Conservation (phyloP, 805 yeast species). For the Scheffersomyces lignosus region DNA sequence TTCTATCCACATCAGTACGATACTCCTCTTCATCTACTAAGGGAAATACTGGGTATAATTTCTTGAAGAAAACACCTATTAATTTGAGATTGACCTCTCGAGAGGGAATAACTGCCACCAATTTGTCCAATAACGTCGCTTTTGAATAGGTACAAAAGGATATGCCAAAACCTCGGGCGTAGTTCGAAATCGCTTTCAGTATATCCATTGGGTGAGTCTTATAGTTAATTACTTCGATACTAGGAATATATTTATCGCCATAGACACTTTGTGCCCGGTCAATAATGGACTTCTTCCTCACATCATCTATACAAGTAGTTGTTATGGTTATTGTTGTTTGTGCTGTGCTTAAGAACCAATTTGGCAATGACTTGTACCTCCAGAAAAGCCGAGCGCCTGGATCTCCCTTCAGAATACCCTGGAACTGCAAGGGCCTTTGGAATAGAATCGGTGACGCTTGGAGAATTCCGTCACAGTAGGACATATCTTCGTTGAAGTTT, state of each 20-base stretch:
- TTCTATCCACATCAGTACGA: constrained; percentile 11
- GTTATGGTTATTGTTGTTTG: not conserved
- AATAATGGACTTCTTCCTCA: not conserved
- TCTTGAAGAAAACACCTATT: constrained; percentile 15
- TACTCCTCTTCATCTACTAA: constrained; percentile 25
- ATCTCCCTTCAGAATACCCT: constrained; percentile 18
- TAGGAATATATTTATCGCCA: not conserved
- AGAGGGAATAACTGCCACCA: not conserved
- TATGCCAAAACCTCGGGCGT: not conserved
- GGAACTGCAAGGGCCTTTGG: constrained; percentile 8
- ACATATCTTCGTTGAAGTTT: not conserved
- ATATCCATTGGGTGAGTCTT: not conserved
- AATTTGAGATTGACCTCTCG: not conserved
- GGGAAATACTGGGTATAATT: constrained; percentile 25
- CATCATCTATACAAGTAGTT: not conserved
- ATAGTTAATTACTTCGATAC: not conserved
- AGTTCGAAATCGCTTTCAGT: not conserved
- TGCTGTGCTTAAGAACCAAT: not conserved
- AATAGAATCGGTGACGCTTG: not conserved
- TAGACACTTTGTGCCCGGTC: not conserved
- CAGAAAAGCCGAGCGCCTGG: constrained; percentile 17
- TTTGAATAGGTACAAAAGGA: not conserved
- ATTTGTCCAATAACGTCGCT: not conserved
- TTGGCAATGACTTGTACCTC: constrained; percentile 2
- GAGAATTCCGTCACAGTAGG: not conserved